Percentiles rank a stretch among this genome's conserved stretches.
phyloP scores from a whole-genome alignment of 768 basidiomycete species.

The Phanerodontia chrysosporium region DNA sequence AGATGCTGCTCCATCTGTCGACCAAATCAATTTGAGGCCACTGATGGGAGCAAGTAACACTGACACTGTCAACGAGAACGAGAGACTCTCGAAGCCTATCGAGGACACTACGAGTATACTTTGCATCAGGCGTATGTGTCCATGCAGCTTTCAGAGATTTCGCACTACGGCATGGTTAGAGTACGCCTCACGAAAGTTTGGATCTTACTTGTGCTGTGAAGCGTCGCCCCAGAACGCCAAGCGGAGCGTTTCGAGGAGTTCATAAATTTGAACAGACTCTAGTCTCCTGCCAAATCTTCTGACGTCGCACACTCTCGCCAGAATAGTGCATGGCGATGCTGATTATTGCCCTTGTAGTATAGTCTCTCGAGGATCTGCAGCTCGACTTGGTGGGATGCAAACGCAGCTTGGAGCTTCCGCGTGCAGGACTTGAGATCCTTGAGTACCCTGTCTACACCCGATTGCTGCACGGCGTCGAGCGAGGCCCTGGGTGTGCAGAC shows the following conservation, averaged over 20 bases:
- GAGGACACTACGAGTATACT: conserved; percentile 30
- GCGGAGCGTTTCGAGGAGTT: conserved; percentile 33
- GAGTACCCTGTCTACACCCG: conserved; percentile 48
- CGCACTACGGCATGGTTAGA: conserved; percentile 30
- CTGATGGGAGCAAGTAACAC: conserved; percentile 5
- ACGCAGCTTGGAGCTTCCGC: conserved; percentile 46
- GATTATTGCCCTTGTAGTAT: conserved; percentile 79
- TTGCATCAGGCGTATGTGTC: conserved; percentile 50
- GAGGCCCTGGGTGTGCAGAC: conserved; percentile 13
- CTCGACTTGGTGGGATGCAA: conserved; percentile 45
- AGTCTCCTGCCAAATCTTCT: conserved; percentile 44
- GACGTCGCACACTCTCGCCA: conserved; percentile 63
- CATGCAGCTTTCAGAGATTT: conserved; percentile 58
- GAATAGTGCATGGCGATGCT: conserved; percentile 65
- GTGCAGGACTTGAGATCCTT: conserved; percentile 55
- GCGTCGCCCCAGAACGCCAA: conserved; percentile 46
- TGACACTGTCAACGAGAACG: conserved; percentile 45
- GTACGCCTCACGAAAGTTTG: not conserved
- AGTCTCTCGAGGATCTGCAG: conserved; percentile 58
- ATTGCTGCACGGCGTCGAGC: conserved; percentile 23
- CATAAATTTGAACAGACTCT: conserved; percentile 20
- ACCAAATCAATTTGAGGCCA: not conserved
- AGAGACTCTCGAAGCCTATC: conserved; percentile 34
- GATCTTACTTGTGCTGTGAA: conserved; percentile 13
- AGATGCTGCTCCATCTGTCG: conserved; percentile 43